A percentile compares a stretch with the other conserved stretches of the same genome.
phyloP scores from a whole-genome alignment of 2,329 filamentous ascomycete genomes.

The Tolypocladium tropicale region DNA sequence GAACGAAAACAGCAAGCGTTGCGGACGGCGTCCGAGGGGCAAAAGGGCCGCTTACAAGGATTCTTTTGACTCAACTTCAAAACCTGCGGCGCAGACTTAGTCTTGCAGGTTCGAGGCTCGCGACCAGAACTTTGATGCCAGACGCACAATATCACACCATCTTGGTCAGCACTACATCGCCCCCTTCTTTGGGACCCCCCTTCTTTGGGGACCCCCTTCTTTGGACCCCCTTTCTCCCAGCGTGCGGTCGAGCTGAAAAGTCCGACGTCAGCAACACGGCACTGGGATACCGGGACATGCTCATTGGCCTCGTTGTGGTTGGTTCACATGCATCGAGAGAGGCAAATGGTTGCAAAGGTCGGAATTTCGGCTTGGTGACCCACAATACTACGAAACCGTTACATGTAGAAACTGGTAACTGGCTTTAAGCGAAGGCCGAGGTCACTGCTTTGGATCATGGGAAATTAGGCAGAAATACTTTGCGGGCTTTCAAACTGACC shows the following conservation, averaged over 20 bases:
- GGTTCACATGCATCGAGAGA: not conserved
- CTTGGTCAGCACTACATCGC: not conserved
- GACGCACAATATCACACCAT: not conserved
- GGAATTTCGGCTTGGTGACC: not conserved
- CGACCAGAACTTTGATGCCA: not conserved
- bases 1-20: not conserved
- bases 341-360: not conserved
- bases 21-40: not conserved
- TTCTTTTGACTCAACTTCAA: not conserved
- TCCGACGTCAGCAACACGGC: not conserved
- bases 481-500: not conserved
- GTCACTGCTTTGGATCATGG: not conserved
- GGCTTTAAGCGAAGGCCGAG: not conserved
- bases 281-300: not conserved
- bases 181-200: too few species aligned
- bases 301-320: not conserved
- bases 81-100: too few species aligned
- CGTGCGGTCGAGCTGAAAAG: too few species aligned
- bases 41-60: not conserved
- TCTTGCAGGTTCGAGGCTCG: too few species aligned
- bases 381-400: not conserved
- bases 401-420: not conserved
- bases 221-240: too few species aligned
- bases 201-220: too few species aligned
- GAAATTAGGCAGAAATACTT: not conserved